Evolutionary conservation across 371 early-diverging fungal species (phyloP).

Genomic region (Mucor saturninus): DNA sequence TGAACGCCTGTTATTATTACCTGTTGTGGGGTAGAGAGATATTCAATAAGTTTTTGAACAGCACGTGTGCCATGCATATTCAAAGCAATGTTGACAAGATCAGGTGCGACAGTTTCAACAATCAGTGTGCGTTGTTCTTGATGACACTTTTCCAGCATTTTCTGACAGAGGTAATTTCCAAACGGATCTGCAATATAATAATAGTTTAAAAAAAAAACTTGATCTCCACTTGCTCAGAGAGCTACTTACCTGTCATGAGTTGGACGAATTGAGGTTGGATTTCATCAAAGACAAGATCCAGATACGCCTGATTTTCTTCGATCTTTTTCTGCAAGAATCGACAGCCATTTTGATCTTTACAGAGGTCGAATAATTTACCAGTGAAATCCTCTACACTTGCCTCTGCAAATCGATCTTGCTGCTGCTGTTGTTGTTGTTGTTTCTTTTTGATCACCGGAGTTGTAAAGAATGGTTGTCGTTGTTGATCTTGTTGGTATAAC

Average conservation of each 20-base stretch:
- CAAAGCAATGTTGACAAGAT: conserved; percentile 79
- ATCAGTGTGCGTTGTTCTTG: conserved; percentile 77
- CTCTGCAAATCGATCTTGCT: conserved; percentile 56
- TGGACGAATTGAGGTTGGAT: conserved; percentile 75
- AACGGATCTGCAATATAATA: conserved; percentile 70
- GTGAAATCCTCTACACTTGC: conserved; percentile 68
- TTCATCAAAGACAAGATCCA: conserved; percentile 74
- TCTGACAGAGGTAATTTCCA: conserved; percentile 93
- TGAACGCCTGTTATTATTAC: conserved; percentile 40
- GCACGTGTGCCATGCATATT: conserved; percentile 98
- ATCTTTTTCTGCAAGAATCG: conserved; percentile 85
- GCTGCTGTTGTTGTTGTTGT: conserved; percentile 2
- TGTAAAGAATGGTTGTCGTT: neutral
- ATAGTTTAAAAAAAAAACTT: neutral
- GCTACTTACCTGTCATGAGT: conserved; percentile 73
- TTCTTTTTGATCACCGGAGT: neutral
- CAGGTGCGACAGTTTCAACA: conserved; percentile 72
- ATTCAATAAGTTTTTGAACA: conserved; percentile 94
- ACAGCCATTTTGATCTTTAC: conserved; percentile 93
- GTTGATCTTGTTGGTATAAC: neutral
- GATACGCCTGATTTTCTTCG: conserved; percentile 48
- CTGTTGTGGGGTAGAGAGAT: conserved; percentile 66
- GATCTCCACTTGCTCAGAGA: too few species aligned
- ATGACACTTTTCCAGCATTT: conserved; percentile 79
- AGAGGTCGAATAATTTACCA: conserved; percentile 76